phyloP scores from a whole-genome alignment of 208 protist species.

The Crithidia mellificae region DNA sequence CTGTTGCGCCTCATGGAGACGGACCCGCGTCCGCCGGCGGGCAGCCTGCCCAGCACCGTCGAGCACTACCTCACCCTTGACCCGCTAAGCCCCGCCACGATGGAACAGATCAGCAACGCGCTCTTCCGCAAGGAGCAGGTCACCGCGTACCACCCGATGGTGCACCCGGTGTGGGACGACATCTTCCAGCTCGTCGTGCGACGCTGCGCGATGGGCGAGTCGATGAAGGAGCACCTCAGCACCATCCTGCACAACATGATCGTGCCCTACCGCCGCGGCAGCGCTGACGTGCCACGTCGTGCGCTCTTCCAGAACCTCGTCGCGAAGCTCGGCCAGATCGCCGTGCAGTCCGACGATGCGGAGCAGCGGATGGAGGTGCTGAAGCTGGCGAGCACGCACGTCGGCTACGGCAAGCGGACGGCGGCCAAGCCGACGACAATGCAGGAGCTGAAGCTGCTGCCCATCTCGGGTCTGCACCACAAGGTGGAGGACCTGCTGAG shows the following conservation, averaged over 20 bases:
- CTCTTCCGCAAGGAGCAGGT: conserved; percentile 90
- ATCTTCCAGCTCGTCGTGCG: conserved; percentile 70
- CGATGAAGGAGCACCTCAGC: conserved; percentile 84
- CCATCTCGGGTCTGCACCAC: conserved; percentile 51
- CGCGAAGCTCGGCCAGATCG: conserved; percentile 72
- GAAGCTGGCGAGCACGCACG: conserved; percentile 71
- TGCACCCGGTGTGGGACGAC: conserved; percentile 89
- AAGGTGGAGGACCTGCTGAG: conserved; percentile 75
- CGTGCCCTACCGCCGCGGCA: conserved; percentile 84
- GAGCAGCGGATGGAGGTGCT: conserved; percentile 73
- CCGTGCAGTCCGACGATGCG: conserved; percentile 70
- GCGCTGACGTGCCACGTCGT: conserved; percentile 67
- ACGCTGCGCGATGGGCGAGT: conserved; percentile 77
- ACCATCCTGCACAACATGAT: conserved; percentile 86
- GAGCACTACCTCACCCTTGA: conserved; percentile 56
- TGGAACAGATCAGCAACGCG: conserved; percentile 84
- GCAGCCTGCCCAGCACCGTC: conserved; percentile 44
- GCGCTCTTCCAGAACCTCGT: conserved; percentile 82
- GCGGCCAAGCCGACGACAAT: conserved; percentile 70
- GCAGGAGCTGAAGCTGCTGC: conserved; percentile 65
- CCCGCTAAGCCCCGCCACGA: conserved; percentile 66
- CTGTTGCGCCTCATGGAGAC: conserved; percentile 71
- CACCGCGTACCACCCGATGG: conserved; percentile 80
- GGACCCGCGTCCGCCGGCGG: conserved; percentile 26
- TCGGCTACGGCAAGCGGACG: conserved; percentile 70